Conservation (phyloP, 169 alveolate species). For the Plasmodium ovale region DNA sequence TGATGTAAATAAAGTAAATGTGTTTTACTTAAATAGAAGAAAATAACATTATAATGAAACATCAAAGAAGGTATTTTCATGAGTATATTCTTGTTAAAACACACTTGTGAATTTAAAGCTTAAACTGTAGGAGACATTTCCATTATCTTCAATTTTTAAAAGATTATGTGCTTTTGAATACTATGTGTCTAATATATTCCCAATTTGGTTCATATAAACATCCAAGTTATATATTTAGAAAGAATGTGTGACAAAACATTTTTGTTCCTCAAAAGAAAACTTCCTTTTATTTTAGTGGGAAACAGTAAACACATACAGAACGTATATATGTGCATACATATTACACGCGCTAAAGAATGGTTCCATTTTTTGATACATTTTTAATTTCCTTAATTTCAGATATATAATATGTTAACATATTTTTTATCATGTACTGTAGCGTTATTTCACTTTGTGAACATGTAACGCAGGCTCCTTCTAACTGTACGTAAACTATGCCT, state of each 20-base stretch:
- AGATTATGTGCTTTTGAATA: neutral
- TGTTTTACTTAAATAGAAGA: too few relatives aligned
- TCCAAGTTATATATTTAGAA: constrained; percentile 2
- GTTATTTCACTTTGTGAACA: constrained; percentile 86
- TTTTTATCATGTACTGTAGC: constrained; percentile 86
- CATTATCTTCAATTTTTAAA: neutral
- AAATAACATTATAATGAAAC: neutral
- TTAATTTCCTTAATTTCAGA: constrained; percentile 82
- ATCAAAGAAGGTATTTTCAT: neutral
- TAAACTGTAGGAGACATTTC: neutral
- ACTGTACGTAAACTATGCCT: constrained; percentile 84
- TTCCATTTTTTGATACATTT: constrained; percentile 71
- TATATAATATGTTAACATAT: constrained; percentile 84
- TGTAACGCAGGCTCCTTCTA: constrained; percentile 87
- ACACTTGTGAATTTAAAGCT: neutral
- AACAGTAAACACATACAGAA: too few relatives aligned
- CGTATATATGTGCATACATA: neutral
- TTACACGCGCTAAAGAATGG: constrained; percentile 33
- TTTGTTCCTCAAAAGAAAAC: neutral
- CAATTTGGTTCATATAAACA: neutral
- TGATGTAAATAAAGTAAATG: too few relatives aligned
- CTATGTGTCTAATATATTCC: neutral
- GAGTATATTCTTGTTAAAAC: neutral
- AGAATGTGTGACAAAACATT: neutral
- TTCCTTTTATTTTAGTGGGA: too few relatives aligned